Percentiles rank a stretch among this genome's conserved stretches.
phyloP scores from a whole-genome alignment of 2,329 filamentous ascomycete species.

The Taxawa tesnikishii region DNA sequence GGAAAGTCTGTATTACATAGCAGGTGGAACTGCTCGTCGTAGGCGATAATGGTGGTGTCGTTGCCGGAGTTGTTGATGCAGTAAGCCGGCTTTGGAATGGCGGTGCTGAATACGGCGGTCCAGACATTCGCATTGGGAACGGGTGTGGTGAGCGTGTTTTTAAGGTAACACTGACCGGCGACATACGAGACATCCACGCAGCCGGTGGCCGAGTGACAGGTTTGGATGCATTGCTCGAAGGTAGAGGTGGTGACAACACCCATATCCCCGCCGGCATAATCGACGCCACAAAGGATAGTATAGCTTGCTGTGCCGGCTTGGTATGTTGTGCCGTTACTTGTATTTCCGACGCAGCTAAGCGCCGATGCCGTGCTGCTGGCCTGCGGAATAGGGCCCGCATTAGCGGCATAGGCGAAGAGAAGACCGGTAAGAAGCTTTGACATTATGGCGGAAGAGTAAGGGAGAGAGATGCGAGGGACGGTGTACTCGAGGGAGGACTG shows the following conservation, averaged over 20 bases:
- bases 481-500: too few species aligned
- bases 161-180: conserved; percentile 8
- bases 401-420: too few species aligned
- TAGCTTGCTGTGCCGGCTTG: neutral
- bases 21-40: conserved; percentile 9
- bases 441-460: too few species aligned
- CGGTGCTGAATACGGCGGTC: too few species aligned
- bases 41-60: conserved; percentile 15
- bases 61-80: too few species aligned
- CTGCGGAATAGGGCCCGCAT: too few species aligned
- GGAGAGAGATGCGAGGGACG: too few species aligned
- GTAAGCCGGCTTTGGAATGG: too few species aligned
- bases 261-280: conserved; percentile 18
- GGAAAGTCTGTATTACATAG: too few species aligned
- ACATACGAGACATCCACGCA: conserved; percentile 7
- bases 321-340: neutral
- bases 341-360: too few species aligned
- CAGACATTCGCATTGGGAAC: neutral
- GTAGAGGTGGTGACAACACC: conserved; percentile 9
- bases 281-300: conserved; percentile 21
- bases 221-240: conserved; percentile 8
- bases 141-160: neutral
- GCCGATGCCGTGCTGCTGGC: too few species aligned
- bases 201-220: neutral
- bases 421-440: too few species aligned